Evolutionary conservation across 495 filamentous ascomycete species (phyloP), one percentile per base, ranked within the genome.

Genomic region (Echria macrotheca): DNA sequence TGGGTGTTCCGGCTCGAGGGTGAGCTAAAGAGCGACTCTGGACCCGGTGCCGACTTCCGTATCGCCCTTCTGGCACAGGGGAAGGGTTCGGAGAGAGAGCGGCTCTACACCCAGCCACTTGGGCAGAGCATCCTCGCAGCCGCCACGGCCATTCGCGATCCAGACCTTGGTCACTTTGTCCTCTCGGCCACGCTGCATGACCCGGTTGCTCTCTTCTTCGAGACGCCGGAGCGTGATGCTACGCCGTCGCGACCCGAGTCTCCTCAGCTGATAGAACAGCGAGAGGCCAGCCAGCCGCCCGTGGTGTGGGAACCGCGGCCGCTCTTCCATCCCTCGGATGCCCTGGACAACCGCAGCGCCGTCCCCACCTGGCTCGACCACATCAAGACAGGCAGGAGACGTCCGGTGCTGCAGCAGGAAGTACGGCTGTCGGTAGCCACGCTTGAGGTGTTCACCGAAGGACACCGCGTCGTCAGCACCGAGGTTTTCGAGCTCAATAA

Each of bases 1-100:
- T 95, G 88, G 87, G 77, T 85, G 5, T 81, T 82, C 49, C 76
- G 80, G 25, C 73, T 96, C 1, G 86, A 93, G 66, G 76, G 74
- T 25, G 90, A 96, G 63, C 69, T 95, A 2, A 73, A 79, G 40
- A 73, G 73, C 14, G 76, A 81, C 42, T 80, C 82, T 10, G 73
- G 77, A 4, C 73, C 78, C 1, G 87, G 88, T 3, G 74, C 80
- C 2, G 79, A 78, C 19, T 89, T 94, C 67, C 83, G 90, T 33
- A 66, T 94, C 3, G 75, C 84, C 37, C 69, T 87, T 4, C 69
- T 95, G 9, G 80, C 80, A 24, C 79, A 85, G 32, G 78, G 79
- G 12, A 69, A 79, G 14, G 73, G 72, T 7, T 83, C 82, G 5
- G 65, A 76, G 5, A 71, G 84, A 38, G 82, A 89, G 49, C 64